Conservation (phyloP, 306 rosid genomes). For the Cicer yamashitae region DNA sequence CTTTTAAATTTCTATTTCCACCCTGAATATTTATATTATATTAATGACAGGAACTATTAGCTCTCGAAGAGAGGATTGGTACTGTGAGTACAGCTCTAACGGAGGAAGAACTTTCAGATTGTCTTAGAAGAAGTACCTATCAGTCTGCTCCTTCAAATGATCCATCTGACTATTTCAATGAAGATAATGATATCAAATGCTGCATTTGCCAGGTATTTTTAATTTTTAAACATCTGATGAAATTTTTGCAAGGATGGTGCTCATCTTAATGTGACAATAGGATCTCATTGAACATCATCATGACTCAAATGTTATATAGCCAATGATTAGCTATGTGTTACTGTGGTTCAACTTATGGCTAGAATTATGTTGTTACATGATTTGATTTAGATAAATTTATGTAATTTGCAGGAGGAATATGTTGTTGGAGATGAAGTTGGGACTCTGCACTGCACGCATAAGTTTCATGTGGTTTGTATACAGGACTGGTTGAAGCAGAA, state of each 20-base stretch:
- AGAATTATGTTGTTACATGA: not conserved
- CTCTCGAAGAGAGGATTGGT: slow-evolving; percentile 93
- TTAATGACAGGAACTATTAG: slow-evolving; percentile 74
- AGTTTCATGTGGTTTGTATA: slow-evolving; percentile 67
- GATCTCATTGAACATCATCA: slow-evolving; percentile 6
- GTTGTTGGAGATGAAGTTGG: slow-evolving; percentile 76
- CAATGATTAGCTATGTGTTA: not conserved
- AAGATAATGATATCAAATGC: slow-evolving; percentile 67
- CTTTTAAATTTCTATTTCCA: slow-evolving; percentile 5
- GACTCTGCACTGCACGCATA: slow-evolving; percentile 65
- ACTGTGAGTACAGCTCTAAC: slow-evolving; percentile 83
- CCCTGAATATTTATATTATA: slow-evolving; percentile 11
- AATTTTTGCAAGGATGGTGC: not conserved
- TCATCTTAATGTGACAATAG: slow-evolving; percentile 1
- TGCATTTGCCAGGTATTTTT: slow-evolving; percentile 83
- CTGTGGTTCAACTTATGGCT: not conserved
- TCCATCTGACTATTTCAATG: slow-evolving; percentile 39
- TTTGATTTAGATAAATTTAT: slow-evolving; percentile 2
- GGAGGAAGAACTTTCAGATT: slow-evolving; percentile 68
- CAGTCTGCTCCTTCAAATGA: slow-evolving; percentile 52
- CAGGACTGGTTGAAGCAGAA: slow-evolving; percentile 78
- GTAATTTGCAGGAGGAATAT: slow-evolving; percentile 72
- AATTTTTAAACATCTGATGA: slow-evolving; percentile 3
- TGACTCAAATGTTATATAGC: slow-evolving; percentile 4
- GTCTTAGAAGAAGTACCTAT: slow-evolving; percentile 64